A percentile compares a stretch with the other conserved stretches of the same genome.
phyloP scores from a whole-genome alignment of 257 asterid genomes.

The Scutellaria galericulata region DNA sequence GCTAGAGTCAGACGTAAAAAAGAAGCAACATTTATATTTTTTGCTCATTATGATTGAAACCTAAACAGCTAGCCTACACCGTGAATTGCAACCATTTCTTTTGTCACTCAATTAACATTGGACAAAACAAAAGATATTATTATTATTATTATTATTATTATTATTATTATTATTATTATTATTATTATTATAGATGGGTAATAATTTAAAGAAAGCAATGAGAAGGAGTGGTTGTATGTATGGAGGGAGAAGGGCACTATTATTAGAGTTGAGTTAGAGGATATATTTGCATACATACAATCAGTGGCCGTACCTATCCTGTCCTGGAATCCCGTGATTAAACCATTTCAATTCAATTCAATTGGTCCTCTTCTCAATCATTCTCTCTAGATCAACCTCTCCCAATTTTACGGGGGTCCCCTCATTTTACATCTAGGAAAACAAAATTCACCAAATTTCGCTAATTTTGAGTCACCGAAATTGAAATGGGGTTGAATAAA shows the following conservation, averaged over 20 bases:
- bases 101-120: too few relatives aligned
- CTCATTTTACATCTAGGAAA: too few relatives aligned
- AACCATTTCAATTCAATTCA: neutral
- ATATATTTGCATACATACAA: conserved; percentile 5
- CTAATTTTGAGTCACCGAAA: too few relatives aligned
- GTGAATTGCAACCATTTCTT: too few relatives aligned
- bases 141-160: too few relatives aligned
- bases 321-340: conserved; percentile 52
- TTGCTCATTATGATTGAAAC: too few relatives aligned
- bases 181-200: neutral
- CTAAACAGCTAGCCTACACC: too few relatives aligned
- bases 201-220: conserved; percentile 23
- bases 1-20: too few relatives aligned
- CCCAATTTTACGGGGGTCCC: too few relatives aligned
- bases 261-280: conserved; percentile 31
- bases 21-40: too few relatives aligned
- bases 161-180: neutral
- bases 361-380: conserved; percentile 47
- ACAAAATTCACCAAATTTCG: too few relatives aligned
- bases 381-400: neutral
- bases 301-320: conserved; percentile 43
- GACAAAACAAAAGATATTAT: neutral
- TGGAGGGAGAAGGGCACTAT: neutral
- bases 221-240: neutral
- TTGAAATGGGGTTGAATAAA: too few relatives aligned